Percentiles rank a stretch among this genome's conserved stretches.
These are phyloP conservation scores for Mucor racemosus DNA, from an alignment of 371 early-diverging fungal genomes.

Conservation along the genomic window DNA sequence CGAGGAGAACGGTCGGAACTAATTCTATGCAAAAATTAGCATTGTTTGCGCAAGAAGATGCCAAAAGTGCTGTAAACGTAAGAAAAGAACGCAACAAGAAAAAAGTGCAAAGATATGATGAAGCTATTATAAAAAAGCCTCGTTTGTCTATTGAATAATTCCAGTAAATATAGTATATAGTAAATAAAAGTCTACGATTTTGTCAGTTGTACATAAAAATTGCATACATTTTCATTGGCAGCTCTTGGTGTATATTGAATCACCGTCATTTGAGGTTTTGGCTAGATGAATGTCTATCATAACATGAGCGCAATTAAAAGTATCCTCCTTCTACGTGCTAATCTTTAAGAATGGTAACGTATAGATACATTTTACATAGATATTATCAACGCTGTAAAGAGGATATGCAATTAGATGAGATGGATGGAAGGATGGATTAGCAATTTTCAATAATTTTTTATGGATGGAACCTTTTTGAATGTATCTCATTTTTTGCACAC, in stretches of 20 bases:
- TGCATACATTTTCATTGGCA: not conserved
- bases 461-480: conserved; percentile 1
- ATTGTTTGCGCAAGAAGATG: conserved; percentile 9
- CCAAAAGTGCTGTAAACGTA: not conserved
- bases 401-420: not conserved
- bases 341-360: conserved; percentile 22
- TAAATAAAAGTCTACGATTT: not conserved
- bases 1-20: not conserved
- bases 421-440: conserved; percentile 10
- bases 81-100: not conserved
- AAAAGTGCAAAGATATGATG: not conserved
- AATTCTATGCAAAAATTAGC: not conserved
- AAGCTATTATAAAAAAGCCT: not conserved
- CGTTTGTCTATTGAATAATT: conserved; percentile 1
- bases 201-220: not conserved
- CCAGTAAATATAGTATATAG: not conserved
- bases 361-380: not conserved
- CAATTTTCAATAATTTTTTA: not conserved
- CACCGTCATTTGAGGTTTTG: not conserved
- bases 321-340: conserved; percentile 24
- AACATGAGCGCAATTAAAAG: not conserved
- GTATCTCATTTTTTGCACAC: too few relatives aligned
- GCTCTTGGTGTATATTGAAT: not conserved
- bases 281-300: not conserved
- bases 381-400: conserved; percentile 6